Evolutionary conservation across 208 protist genomes (phyloP), one percentile per base, ranked within the genome.

Genomic region (Trypanosoma mega): DNA sequence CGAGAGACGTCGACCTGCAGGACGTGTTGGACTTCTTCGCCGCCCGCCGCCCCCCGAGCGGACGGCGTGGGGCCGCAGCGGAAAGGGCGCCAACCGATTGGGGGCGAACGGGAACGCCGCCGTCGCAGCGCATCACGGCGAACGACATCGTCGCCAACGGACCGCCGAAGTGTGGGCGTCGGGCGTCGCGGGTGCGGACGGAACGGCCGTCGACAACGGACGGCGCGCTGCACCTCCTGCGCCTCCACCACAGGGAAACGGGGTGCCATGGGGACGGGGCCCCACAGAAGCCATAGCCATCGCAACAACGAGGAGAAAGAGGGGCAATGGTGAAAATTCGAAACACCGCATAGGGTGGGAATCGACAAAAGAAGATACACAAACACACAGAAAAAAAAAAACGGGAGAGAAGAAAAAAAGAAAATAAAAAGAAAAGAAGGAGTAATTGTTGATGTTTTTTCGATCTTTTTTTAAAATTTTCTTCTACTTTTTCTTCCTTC

Each of bases 401-500:
- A 41, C n/a, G 36, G 14, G 14, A 14, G 14, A 41, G 36, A 41
- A 41, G 36, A 47, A 47, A n/a, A 47, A 47, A 16, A 47, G 23
- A 16, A 47, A 47, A 47, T 7, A 47, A 47, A 47, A 47, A 7
- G 23, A 47, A 7, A 47, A 47, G 5, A 47, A 47, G 8, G 23
- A 18, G 12, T 45, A 45, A 54, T 4, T 34, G 16, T 16, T 21
- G 11, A 51, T 8, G 8, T 21, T 8, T 34, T 8, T n/a, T 20
- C 29, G 18, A 4, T 54, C 14, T 34, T 16, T 23, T 34, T 7
- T 33, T n/a, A 34, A 9, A 29, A 20, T 52, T 62, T 52, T 21
- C 18, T 53, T 62, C 67, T 74, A 48, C 51, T 73, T 58, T 64
- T 59, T 51, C 70, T 61, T 14, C 26, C n/a, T 58, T 27, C 50